Evolutionary conservation across 352 stramenopile species (phyloP).

Genomic region (Phytophthora cryptogea): DNA sequence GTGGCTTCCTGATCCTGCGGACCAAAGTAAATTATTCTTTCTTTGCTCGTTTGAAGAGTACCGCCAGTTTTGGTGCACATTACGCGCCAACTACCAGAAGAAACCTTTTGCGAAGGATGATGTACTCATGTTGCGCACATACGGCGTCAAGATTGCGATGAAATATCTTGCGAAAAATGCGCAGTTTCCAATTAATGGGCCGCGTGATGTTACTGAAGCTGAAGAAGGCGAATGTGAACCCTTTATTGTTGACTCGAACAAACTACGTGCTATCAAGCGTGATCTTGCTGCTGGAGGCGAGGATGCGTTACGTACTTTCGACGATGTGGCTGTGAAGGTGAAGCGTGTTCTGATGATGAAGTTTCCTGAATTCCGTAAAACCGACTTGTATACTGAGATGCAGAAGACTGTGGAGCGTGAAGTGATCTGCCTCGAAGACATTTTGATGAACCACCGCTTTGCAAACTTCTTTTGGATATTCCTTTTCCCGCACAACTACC

Average conservation of each 20-base stretch:
- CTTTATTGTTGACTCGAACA: constrained; percentile 61
- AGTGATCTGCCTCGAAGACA: constrained; percentile 83
- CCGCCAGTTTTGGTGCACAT: constrained; percentile 71
- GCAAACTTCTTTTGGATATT: constrained; percentile 92
- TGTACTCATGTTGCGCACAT: constrained; percentile 81
- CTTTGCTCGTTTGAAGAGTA: constrained; percentile 81
- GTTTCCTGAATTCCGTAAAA: constrained; percentile 82
- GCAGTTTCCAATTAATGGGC: constrained; percentile 77
- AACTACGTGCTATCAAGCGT: constrained; percentile 74
- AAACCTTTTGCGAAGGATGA: constrained; percentile 83
- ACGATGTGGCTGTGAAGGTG: constrained; percentile 73
- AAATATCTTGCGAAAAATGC: constrained; percentile 83
- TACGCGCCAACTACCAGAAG: constrained; percentile 67
- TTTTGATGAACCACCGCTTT: constrained; percentile 88
- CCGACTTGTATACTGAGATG: constrained; percentile 83
- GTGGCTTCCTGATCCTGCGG: constrained; percentile 53
- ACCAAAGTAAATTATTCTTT: constrained; percentile 85
- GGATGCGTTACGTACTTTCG: constrained; percentile 81
- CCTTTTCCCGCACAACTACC: constrained; percentile 87
- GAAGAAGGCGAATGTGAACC: constrained; percentile 31
- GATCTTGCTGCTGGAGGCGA: constrained; percentile 79
- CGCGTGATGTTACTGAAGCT: constrained; percentile 2
- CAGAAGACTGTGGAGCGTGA: constrained; percentile 76
- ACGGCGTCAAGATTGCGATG: constrained; percentile 86
- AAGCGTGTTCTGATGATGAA: constrained; percentile 82